Conservation (phyloP, 345 rosid genomes). For the Leavenworthia alabamica region DNA sequence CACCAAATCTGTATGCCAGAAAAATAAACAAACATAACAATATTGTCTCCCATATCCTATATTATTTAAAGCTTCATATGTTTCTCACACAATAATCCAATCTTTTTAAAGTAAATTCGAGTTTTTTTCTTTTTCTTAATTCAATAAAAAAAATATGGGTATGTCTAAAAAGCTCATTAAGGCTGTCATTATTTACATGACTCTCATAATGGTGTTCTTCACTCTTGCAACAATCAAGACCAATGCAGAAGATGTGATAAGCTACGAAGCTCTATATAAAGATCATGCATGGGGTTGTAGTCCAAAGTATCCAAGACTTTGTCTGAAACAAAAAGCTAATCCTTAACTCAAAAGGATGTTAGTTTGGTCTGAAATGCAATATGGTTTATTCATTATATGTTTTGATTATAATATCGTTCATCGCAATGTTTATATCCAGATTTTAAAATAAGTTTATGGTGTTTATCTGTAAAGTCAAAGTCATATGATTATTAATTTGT, state of each 20-base stretch:
- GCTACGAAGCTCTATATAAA: background rate
- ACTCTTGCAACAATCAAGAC: conserved; percentile 18
- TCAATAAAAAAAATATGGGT: background rate
- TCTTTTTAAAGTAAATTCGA: background rate
- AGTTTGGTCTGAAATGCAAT: background rate
- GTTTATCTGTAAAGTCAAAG: background rate
- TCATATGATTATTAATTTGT: background rate
- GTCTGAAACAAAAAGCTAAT: background rate
- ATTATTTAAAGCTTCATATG: conserved; percentile 14
- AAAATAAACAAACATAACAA: conserved; percentile 11
- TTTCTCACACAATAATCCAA: background rate
- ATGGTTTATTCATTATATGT: background rate
- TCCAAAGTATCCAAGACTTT: background rate
- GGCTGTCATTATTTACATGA: background rate
- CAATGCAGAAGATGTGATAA: conserved; percentile 21
- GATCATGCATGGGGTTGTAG: conserved; percentile 21
- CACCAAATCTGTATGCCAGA: conserved; percentile 8
- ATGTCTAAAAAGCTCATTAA: conserved; percentile 2
- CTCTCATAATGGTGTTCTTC: conserved; percentile 12
- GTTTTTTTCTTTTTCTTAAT: background rate
- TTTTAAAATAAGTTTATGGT: background rate
- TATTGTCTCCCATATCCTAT: background rate
- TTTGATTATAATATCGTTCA: background rate
- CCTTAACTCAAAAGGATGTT: conserved; percentile 5
- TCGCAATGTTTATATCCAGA: background rate